Evolutionary conservation across 805 yeast species (phyloP).

Genomic region (Cyberlindnera maclurae): DNA sequence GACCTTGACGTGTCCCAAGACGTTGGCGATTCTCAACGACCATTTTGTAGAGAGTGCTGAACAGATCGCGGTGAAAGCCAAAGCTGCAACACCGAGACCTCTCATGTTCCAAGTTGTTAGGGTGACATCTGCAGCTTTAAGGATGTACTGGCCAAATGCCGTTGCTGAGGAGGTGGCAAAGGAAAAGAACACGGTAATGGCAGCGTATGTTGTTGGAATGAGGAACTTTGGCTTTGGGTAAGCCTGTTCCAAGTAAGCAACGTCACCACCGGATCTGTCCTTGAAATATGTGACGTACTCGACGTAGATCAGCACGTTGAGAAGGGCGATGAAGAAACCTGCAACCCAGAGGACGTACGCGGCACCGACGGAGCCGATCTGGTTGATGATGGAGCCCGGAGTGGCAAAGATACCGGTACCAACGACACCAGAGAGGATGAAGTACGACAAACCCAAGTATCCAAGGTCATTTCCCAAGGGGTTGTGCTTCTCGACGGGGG

Average conservation of each 20-base stretch:
- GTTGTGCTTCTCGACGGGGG: constrained; percentile 34
- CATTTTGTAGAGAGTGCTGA: constrained; percentile 24
- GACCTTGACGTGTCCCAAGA: constrained; percentile 31
- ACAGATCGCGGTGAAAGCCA: constrained; percentile 30
- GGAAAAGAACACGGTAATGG: constrained; percentile 31
- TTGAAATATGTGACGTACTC: constrained; percentile 35
- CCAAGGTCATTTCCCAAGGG: constrained; percentile 38
- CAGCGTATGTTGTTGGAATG: constrained; percentile 33
- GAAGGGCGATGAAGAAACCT: constrained; percentile 33
- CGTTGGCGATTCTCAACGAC: constrained; percentile 26
- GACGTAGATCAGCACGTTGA: constrained; percentile 31
- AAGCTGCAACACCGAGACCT: constrained; percentile 34
- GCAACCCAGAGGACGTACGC: constrained; percentile 37
- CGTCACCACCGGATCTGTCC: constrained; percentile 32
- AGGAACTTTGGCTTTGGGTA: constrained; percentile 29
- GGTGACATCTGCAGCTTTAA: constrained; percentile 27
- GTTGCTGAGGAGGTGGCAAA: constrained; percentile 30
- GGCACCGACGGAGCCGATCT: constrained; percentile 38
- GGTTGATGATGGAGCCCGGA: constrained; percentile 39
- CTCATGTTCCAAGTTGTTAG: constrained; percentile 40
- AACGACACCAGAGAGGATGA: constrained; percentile 44
- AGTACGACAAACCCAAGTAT: constrained; percentile 44
- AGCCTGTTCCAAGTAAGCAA: constrained; percentile 33
- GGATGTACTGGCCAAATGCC: constrained; percentile 31
- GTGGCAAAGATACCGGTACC: constrained; percentile 56